These are phyloP conservation scores for Colletotrichum aenigma DNA, from an alignment of 2,329 filamentous ascomycete species.

Conservation along the genomic window DNA sequence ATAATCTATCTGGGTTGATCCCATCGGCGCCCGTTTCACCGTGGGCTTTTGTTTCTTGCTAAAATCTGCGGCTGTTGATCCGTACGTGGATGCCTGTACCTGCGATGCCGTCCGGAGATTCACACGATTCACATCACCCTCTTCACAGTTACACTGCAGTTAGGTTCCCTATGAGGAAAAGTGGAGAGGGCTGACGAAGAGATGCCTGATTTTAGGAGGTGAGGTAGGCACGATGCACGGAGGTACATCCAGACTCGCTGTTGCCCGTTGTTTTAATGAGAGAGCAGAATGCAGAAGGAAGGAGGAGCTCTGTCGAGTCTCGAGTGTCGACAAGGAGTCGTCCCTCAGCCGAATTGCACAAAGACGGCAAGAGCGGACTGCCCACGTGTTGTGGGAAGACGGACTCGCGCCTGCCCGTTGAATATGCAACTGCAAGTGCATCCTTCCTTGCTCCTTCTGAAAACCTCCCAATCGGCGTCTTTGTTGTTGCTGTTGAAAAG, in stretches of 20 bases:
- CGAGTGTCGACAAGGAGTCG: not conserved
- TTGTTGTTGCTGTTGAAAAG: not conserved
- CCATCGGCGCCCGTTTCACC: not conserved
- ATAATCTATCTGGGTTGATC: conserved; percentile 1
- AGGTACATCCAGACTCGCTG: not conserved
- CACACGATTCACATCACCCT: not conserved
- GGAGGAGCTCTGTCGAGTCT: not conserved
- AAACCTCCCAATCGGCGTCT: not conserved
- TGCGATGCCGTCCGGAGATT: not conserved
- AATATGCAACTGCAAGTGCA: not conserved
- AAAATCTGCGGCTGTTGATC: not conserved
- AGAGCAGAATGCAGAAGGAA: not conserved
- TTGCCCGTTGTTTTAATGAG: not conserved
- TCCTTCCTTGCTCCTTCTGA: not conserved
- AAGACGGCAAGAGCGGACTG: not conserved
- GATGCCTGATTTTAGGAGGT: not conserved
- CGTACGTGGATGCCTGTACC: not conserved
- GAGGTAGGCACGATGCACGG: not conserved
- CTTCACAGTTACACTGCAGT: not conserved
- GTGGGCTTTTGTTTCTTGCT: conserved; percentile 4
- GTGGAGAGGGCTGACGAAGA: conserved; percentile 8
- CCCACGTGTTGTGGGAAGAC: not conserved
- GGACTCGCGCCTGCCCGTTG: not conserved
- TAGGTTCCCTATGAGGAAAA: not conserved
- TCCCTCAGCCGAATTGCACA: not conserved